Base-by-base conservation (phyloP, 164 flowering plant species). In the Protea cynaroides region DNA sequence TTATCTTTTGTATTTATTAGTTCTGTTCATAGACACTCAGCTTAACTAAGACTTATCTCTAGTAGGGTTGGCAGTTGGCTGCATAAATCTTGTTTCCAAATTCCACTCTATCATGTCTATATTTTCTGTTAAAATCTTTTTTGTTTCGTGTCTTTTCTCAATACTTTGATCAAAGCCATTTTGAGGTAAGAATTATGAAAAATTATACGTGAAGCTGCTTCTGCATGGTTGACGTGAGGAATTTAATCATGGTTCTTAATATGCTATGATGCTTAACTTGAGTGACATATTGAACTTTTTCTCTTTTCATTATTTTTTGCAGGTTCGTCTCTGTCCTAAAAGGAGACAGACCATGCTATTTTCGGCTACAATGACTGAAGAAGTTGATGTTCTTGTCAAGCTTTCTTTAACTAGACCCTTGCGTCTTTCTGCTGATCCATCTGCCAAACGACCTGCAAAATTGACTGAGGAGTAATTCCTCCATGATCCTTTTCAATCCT, bases 351-450 rank as follows among this genome's bases (percentile, higher is more conserved):
- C 97, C 24, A 83, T 94, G 97, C 73, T 94, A 29, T 94, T 94
- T 74, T 91, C 99, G 23, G 99, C 99, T 52, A 94, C 99, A 37
- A 85, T 94, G 99, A 89, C 97, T 19, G 97, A 91, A 76, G 86
- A 91, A 78, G 82, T 94, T 78, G 82, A 81, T 64, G 90, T 86
- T 67, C 96, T 94, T 59, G 72, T 91, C 72, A 89, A 86, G 78
- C 93, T 94, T 24, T 91, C 97, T 55, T 69, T 94, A 62, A 79
- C 74, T 58, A 85, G 78, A 69, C 99, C 99, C 24, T 8, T 94
- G 70, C 97, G 99, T 29, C 89, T 94, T 51, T 86, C 96, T 22
- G 99, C 97, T 59, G 99, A 94, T 65, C 97, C 99, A 59, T 82
- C 95, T 13, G 71, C 93, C 37, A 88, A 87, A 79, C 80, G 99